phyloP scores from a whole-genome alignment of 1,139 yeast species.

The Lizanozyma gosingica region DNA sequence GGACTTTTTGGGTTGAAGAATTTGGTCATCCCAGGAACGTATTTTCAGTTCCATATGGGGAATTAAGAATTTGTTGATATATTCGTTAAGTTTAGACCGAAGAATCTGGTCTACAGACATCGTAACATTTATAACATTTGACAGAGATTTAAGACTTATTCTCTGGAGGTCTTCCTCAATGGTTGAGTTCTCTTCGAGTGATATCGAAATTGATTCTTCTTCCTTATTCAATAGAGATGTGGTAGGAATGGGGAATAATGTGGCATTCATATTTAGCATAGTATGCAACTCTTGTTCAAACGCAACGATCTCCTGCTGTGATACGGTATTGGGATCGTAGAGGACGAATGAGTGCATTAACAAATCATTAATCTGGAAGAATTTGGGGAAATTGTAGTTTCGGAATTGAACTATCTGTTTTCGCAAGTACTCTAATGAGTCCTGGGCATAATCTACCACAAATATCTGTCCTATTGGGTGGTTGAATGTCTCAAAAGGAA shows the following conservation, averaged over 20 bases:
- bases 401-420: slow-evolving; percentile 34
- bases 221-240: neutral
- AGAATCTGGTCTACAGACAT: neutral
- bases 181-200: slow-evolving; percentile 29
- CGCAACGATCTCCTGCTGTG: slow-evolving; percentile 9
- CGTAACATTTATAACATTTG: neutral
- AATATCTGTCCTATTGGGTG: slow-evolving; percentile 81
- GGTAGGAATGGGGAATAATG: slow-evolving; percentile 11
- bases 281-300: slow-evolving; percentile 13
- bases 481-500: slow-evolving; percentile 82
- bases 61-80: slow-evolving; percentile 47
- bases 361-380: slow-evolving; percentile 50
- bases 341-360: slow-evolving; percentile 39
- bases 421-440: slow-evolving; percentile 40
- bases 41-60: slow-evolving; percentile 77
- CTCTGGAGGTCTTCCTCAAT: slow-evolving; percentile 47
- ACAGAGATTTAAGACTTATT: slow-evolving; percentile 16
- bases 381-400: slow-evolving; percentile 42
- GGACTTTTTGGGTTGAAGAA: slow-evolving; percentile 60
- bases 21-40: slow-evolving; percentile 69
- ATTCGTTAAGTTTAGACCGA: slow-evolving; percentile 38
- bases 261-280: slow-evolving; percentile 10
- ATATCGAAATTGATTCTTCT: neutral
- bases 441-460: slow-evolving; percentile 43
- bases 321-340: slow-evolving; percentile 17